Evolutionary conservation across 1,139 yeast genomes (phyloP).

Genomic region (Lodderomyces metapsilosis): DNA sequence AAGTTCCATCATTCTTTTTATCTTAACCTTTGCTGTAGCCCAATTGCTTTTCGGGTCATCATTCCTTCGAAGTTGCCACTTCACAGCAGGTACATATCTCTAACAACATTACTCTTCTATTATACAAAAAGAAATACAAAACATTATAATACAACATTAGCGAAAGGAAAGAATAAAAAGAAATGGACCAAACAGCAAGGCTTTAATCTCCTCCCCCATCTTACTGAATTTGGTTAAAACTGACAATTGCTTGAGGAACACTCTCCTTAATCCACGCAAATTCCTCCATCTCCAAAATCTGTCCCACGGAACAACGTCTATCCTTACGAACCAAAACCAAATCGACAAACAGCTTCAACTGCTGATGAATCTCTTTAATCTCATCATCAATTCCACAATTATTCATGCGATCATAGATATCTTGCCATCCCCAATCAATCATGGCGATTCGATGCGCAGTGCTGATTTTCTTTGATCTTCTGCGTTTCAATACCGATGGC

Average conservation of each 20-base stretch:
- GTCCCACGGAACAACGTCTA: slow-evolving; percentile 21
- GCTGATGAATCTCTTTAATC: slow-evolving; percentile 23
- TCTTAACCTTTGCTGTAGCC: too few species aligned
- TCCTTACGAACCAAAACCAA: slow-evolving; percentile 40
- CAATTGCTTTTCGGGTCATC: too few species aligned
- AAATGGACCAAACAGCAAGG: too few species aligned
- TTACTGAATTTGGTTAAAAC: not conserved
- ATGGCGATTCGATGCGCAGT: slow-evolving; percentile 90
- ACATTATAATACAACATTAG: slow-evolving; percentile 1
- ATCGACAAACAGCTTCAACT: slow-evolving; percentile 33
- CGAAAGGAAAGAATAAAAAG: not conserved
- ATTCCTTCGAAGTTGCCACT: too few species aligned
- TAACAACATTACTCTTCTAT: too few species aligned
- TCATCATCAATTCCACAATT: slow-evolving; percentile 12
- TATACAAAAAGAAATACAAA: too few species aligned
- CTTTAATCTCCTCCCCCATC: too few species aligned
- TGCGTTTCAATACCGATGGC: slow-evolving; percentile 48
- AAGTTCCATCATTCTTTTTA: too few species aligned
- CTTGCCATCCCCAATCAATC: slow-evolving; percentile 86
- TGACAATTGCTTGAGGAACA: slow-evolving; percentile 14
- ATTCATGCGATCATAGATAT: slow-evolving; percentile 17
- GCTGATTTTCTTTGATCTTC: slow-evolving; percentile 50
- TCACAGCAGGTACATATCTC: too few species aligned
- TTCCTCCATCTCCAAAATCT: slow-evolving; percentile 15
- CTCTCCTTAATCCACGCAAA: slow-evolving; percentile 22